phyloP scores from a whole-genome alignment of 2,329 filamentous ascomycete genomes.

The Talaromyces amestolkiae region DNA sequence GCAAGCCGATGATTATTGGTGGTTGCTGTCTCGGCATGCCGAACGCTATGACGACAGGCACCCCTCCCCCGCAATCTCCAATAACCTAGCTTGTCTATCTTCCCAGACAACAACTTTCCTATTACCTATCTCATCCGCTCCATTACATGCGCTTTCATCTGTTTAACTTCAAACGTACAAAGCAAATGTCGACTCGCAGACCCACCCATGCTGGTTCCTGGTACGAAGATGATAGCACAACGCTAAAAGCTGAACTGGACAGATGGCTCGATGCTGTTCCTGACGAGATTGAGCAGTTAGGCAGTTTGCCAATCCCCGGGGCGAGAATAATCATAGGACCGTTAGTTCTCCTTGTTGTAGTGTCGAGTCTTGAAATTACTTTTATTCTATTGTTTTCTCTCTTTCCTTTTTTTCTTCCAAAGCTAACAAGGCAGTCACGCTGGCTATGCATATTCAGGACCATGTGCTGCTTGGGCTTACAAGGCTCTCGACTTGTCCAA shows the following conservation, averaged over 20 bases:
- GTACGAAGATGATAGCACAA: conserved; percentile 65
- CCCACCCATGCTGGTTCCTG: conserved; percentile 82
- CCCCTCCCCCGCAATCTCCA: conserved; percentile 15
- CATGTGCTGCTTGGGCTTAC: conserved; percentile 92
- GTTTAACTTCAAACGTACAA: background rate
- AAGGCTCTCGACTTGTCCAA: conserved; percentile 78
- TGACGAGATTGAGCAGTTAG: conserved; percentile 60
- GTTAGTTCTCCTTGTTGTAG: conserved; percentile 52
- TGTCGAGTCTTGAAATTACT: background rate
- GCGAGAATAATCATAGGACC: conserved; percentile 89
- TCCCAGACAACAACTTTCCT: background rate
- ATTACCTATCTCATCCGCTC: background rate
- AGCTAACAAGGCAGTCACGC: conserved; percentile 57
- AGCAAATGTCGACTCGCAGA: conserved; percentile 38
- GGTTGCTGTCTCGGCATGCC: conserved; percentile 6
- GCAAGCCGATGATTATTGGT: background rate
- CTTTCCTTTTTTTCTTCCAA: background rate
- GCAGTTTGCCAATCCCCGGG: conserved; percentile 65
- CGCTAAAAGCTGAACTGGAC: conserved; percentile 69
- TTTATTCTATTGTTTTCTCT: background rate
- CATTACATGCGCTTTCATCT: background rate
- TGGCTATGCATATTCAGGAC: conserved; percentile 87
- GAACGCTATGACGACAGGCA: conserved; percentile 10
- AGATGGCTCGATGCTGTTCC: conserved; percentile 72
- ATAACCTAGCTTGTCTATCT: background rate